Evolutionary conservation across 805 yeast genomes (phyloP).

Genomic region (Zygosaccharomyces lentus): DNA sequence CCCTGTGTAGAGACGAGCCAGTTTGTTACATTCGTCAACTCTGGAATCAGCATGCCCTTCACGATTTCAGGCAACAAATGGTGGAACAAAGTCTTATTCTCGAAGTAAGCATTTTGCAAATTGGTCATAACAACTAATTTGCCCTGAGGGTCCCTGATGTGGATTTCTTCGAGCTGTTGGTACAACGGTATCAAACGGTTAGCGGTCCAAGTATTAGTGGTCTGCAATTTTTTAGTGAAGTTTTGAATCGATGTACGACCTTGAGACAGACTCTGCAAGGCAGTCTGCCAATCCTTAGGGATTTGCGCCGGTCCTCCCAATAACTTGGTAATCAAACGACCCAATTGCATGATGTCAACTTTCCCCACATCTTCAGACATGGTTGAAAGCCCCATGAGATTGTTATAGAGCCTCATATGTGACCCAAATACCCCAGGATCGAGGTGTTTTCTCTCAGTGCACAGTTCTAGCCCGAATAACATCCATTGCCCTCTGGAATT

Average conservation of each 20-base stretch:
- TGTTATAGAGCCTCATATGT: constrained; percentile 11
- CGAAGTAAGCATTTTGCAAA: constrained; percentile 35
- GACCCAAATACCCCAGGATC: constrained; percentile 10
- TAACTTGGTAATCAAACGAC: constrained; percentile 39
- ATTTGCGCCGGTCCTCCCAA: constrained; percentile 31
- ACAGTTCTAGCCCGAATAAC: constrained; percentile 70
- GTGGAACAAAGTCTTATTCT: constrained; percentile 35
- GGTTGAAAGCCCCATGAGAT: constrained; percentile 11
- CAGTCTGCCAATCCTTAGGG: constrained; percentile 38
- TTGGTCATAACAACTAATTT: constrained; percentile 40
- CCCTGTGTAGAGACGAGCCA: constrained; percentile 23
- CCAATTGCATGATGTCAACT: constrained; percentile 29
- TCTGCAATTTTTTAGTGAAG: constrained; percentile 34
- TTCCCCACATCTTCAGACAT: constrained; percentile 36
- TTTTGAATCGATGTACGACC: constrained; percentile 31
- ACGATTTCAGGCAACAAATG: constrained; percentile 48
- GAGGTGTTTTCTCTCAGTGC: constrained; percentile 33
- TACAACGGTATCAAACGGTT: constrained; percentile 51
- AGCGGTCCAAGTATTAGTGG: constrained; percentile 33
- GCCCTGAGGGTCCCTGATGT: constrained; percentile 49
- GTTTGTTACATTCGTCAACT: constrained; percentile 37
- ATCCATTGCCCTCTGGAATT: constrained; percentile 77
- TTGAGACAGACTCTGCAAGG: constrained; percentile 10
- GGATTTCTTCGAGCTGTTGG: constrained; percentile 51
- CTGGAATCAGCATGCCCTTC: constrained; percentile 65